phyloP scores from a whole-genome alignment of 2,329 filamentous ascomycete species.

The Raffaelea deltoideospora region DNA sequence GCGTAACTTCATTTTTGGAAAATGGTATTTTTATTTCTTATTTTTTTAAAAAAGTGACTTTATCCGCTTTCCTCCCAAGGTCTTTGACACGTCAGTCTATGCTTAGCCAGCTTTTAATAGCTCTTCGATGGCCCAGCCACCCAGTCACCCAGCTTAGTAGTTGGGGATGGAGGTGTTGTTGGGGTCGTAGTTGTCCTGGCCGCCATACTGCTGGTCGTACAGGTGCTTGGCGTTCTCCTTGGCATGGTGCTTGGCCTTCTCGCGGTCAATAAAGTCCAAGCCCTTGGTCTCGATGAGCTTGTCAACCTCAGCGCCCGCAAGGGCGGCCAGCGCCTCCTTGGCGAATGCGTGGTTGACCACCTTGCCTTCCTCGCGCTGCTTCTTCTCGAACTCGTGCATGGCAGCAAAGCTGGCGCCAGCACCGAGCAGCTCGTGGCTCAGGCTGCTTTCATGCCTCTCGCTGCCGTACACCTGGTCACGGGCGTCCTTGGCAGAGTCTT shows the following conservation, averaged over 20 bases:
- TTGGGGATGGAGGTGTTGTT: neutral
- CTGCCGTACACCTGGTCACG: constrained; percentile 28
- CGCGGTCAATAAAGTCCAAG: constrained; percentile 40
- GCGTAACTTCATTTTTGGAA: too few relatives aligned
- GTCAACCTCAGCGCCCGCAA: constrained; percentile 63
- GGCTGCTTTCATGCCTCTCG: constrained; percentile 38
- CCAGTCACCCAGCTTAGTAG: constrained; percentile 5
- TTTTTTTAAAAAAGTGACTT: too few relatives aligned
- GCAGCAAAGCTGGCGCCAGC: constrained; percentile 65
- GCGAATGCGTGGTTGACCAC: constrained; percentile 57
- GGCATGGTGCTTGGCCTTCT: constrained; percentile 43
- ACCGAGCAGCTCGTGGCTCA: constrained; percentile 60
- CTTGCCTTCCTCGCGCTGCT: constrained; percentile 57
- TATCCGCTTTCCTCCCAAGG: too few relatives aligned
- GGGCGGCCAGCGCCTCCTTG: constrained; percentile 59
- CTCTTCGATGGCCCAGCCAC: too few relatives aligned
- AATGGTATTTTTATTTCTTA: too few relatives aligned
- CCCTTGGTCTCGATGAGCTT: constrained; percentile 59
- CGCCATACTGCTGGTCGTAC: constrained; percentile 48
- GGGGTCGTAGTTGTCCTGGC: constrained; percentile 35
- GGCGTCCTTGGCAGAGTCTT: constrained; percentile 26
- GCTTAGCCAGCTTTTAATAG: too few relatives aligned
- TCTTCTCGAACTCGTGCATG: constrained; percentile 67
- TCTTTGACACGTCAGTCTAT: too few relatives aligned
- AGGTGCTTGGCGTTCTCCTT: constrained; percentile 40